phyloP scores from a whole-genome alignment of 2,329 filamentous ascomycete species.

The Diaporthe australafricana region DNA sequence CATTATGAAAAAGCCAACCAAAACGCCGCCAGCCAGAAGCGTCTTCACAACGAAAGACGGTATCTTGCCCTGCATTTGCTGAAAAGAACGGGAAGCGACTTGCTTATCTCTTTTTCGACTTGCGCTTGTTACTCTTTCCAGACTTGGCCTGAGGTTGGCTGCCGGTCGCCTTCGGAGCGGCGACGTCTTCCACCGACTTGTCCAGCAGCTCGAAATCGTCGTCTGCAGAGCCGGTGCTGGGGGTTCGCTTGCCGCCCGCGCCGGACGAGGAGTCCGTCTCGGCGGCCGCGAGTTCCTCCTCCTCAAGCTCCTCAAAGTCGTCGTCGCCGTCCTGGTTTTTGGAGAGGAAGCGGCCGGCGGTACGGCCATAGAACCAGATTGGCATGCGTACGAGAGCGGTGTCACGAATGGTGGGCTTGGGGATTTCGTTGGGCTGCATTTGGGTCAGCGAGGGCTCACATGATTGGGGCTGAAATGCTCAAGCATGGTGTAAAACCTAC shows the following conservation, averaged over 20 bases:
- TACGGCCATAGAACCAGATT: conserved; percentile 74
- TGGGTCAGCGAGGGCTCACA: conserved; percentile 31
- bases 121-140: conserved; percentile 55
- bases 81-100: background rate
- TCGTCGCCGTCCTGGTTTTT: conserved; percentile 49
- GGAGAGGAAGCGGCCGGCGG: conserved; percentile 62
- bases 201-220: conserved; percentile 74
- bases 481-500: conserved; percentile 64
- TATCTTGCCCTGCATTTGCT: background rate
- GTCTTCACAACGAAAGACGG: conserved; percentile 7
- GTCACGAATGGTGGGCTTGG: conserved; percentile 80
- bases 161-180: conserved; percentile 62
- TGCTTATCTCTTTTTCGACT: conserved; percentile 64
- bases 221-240: conserved; percentile 67
- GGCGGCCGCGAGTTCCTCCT: conserved; percentile 46
- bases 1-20: conserved; percentile 19
- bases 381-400: conserved; percentile 87
- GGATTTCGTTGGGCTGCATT: conserved; percentile 79
- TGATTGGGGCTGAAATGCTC: too few species aligned
- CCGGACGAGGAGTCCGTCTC: conserved; percentile 60
- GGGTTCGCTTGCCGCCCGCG: conserved; percentile 58
- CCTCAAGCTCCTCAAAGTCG: conserved; percentile 50
- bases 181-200: conserved; percentile 68
- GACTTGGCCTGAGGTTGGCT: conserved; percentile 46
- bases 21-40: conserved; percentile 20